A percentile compares a stretch with the other conserved stretches of the same genome.
These are phyloP conservation scores for Erythrobasidium hasegawianum DNA, from an alignment of 1,284 basidiomycete genomes.

Conservation along the genomic window DNA sequence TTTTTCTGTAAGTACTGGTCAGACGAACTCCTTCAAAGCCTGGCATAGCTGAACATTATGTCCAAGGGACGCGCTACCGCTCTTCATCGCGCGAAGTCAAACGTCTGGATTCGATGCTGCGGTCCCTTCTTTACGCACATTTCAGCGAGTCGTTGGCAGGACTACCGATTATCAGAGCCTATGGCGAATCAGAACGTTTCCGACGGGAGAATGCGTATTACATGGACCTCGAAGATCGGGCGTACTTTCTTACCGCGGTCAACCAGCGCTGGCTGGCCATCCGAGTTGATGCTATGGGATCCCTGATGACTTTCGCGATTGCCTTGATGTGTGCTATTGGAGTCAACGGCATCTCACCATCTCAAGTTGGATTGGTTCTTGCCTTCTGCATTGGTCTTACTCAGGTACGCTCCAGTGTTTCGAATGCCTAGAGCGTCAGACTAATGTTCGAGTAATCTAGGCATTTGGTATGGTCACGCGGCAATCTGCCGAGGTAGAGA, in stretches of 20 bases:
- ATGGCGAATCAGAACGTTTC: constrained; percentile 60
- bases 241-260: constrained; percentile 57
- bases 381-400: constrained; percentile 1
- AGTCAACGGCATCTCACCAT: constrained; percentile 65
- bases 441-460: background rate
- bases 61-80: background rate
- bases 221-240: constrained; percentile 81
- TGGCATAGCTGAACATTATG: constrained; percentile 46
- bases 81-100: constrained; percentile 77
- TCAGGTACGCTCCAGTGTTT: too few species aligned
- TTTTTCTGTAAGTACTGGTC: background rate
- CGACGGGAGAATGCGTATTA: constrained; percentile 66
- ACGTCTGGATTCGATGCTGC: constrained; percentile 63
- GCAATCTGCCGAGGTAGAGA: constrained; percentile 71
- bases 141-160: constrained; percentile 82
- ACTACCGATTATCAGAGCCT: constrained; percentile 77
- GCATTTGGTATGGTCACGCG: constrained; percentile 27
- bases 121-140: constrained; percentile 72
- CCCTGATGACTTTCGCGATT: constrained; percentile 68
- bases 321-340: constrained; percentile 67
- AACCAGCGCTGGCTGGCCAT: constrained; percentile 86
- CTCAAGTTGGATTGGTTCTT: constrained; percentile 56
- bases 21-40: constrained; percentile 52
- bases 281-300: constrained; percentile 77
- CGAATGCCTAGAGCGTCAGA: too few species aligned